These are phyloP conservation scores for Cyclostephanos tholiformis DNA, from an alignment of 108 stramenopile genomes.

Conservation along the genomic window DNA sequence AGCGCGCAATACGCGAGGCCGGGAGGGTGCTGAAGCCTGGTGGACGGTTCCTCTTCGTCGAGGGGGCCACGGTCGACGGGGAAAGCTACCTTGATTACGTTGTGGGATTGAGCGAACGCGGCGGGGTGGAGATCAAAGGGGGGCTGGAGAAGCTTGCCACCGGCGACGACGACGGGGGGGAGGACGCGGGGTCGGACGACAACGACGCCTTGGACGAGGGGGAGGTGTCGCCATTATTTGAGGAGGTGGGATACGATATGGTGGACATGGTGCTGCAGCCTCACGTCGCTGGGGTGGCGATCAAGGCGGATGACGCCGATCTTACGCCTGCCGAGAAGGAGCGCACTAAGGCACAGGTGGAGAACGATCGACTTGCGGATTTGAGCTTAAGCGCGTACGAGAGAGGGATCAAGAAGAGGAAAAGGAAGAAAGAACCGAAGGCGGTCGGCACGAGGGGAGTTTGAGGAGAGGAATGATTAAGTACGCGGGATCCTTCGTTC, in stretches of 20 bases:
- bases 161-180: constrained; percentile 26
- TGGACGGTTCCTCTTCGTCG: constrained; percentile 83
- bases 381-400: constrained; percentile 81
- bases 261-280: constrained; percentile 80
- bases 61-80: constrained; percentile 65
- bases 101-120: constrained; percentile 46
- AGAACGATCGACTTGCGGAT: constrained; percentile 75
- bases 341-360: constrained; percentile 46
- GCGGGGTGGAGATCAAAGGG: constrained; percentile 60
- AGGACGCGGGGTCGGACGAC: constrained; percentile 30
- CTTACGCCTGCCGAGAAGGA: constrained; percentile 58
- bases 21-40: constrained; percentile 85
- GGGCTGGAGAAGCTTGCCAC: constrained; percentile 47
- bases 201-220: constrained; percentile 28
- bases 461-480: neutral
- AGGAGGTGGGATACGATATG: constrained; percentile 77
- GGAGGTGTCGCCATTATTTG: constrained; percentile 54
- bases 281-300: constrained; percentile 83
- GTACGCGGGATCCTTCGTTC: neutral
- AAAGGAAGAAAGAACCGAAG: constrained; percentile 65
- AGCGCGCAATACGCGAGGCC: constrained; percentile 73
- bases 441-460: constrained; percentile 6
- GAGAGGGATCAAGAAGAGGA: constrained; percentile 74
- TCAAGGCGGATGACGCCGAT: constrained; percentile 75
- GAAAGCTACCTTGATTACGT: constrained; percentile 78